Percentiles rank a stretch among this genome's conserved stretches.
phyloP scores from a whole-genome alignment of 2,329 filamentous ascomycete genomes.

The Claviceps humidiphila region DNA sequence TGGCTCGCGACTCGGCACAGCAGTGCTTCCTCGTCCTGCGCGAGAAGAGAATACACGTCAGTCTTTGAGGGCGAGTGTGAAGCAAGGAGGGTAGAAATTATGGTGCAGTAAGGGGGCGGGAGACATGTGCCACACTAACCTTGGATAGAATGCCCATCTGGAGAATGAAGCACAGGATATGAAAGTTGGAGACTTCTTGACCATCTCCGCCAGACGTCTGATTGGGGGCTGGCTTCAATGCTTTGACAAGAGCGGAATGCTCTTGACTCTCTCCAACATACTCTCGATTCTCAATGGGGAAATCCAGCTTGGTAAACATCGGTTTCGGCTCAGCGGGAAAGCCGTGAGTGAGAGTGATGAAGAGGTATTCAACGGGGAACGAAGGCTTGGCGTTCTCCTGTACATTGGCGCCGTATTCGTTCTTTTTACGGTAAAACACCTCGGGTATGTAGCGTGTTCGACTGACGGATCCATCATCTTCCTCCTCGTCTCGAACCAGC shows the following conservation, averaged over 20 bases:
- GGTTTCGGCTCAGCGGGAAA: slow-evolving; percentile 75
- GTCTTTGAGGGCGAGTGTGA: neutral
- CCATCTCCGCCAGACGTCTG: slow-evolving; percentile 49
- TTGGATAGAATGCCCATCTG: slow-evolving; percentile 70
- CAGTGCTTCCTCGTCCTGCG: slow-evolving; percentile 74
- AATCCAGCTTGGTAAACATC: slow-evolving; percentile 58
- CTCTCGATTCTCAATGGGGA: slow-evolving; percentile 86
- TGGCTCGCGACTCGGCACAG: slow-evolving; percentile 74
- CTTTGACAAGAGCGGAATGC: slow-evolving; percentile 50
- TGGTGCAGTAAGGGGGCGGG: neutral
- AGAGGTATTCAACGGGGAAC: slow-evolving; percentile 92
- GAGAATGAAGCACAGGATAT: slow-evolving; percentile 79
- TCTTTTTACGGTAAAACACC: slow-evolving; percentile 89
- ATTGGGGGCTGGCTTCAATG: slow-evolving; percentile 48
- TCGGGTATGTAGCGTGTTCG: slow-evolving; percentile 86
- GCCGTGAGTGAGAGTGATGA: slow-evolving; percentile 91
- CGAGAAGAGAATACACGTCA: neutral
- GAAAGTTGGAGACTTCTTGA: slow-evolving; percentile 76
- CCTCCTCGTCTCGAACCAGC: slow-evolving; percentile 86
- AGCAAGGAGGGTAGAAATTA: neutral
- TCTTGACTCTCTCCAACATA: slow-evolving; percentile 79
- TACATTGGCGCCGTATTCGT: slow-evolving; percentile 91
- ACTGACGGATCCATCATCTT: slow-evolving; percentile 57
- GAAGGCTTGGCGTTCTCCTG: slow-evolving; percentile 94
- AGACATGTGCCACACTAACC: slow-evolving; percentile 37